phyloP scores from a whole-genome alignment of 2,329 filamentous ascomycete species.

The Alternaria gaisen region DNA sequence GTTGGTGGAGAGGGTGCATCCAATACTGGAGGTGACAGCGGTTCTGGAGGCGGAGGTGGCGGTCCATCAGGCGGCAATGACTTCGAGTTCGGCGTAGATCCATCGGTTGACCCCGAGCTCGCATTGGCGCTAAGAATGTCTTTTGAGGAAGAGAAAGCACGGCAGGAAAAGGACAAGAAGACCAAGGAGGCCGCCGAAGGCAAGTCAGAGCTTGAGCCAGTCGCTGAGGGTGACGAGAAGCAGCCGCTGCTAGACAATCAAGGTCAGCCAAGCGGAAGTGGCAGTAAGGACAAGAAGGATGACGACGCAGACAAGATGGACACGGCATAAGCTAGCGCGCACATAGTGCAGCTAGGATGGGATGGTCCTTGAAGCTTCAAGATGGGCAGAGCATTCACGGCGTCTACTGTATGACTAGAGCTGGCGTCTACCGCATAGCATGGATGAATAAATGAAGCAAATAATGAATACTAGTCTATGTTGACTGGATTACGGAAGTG shows the following conservation, averaged over 20 bases:
- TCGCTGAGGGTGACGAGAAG: slow-evolving; percentile 73
- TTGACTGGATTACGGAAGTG: background rate
- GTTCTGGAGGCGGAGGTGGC: slow-evolving; percentile 62
- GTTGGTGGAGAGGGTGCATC: slow-evolving; percentile 80
- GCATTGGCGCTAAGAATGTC: slow-evolving; percentile 95
- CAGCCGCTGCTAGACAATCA: slow-evolving; percentile 70
- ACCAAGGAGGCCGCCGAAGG: slow-evolving; percentile 75
- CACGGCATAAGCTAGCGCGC: slow-evolving; percentile 68
- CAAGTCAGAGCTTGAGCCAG: slow-evolving; percentile 80
- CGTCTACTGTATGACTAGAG: slow-evolving; percentile 37
- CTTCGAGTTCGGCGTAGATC: slow-evolving; percentile 91
- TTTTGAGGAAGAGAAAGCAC: slow-evolving; percentile 96
- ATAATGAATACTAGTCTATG: slow-evolving; percentile 18
- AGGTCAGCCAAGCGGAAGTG: slow-evolving; percentile 71
- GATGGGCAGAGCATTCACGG: slow-evolving; percentile 41
- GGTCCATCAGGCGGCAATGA: slow-evolving; percentile 65
- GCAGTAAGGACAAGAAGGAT: slow-evolving; percentile 59
- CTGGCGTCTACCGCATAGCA: slow-evolving; percentile 28
- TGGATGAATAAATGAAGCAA: slow-evolving; percentile 26
- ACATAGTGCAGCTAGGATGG: slow-evolving; percentile 5
- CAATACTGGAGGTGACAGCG: slow-evolving; percentile 63
- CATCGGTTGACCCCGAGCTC: slow-evolving; percentile 89
- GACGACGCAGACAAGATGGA: slow-evolving; percentile 85
- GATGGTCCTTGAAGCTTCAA: slow-evolving; percentile 7
- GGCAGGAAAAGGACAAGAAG: slow-evolving; percentile 85